Percentiles rank a stretch among this genome's conserved stretches.
Evolutionary conservation across 495 filamentous ascomycete genomes (phyloP).

Genomic region (Thermothielavioides terrestris): DNA sequence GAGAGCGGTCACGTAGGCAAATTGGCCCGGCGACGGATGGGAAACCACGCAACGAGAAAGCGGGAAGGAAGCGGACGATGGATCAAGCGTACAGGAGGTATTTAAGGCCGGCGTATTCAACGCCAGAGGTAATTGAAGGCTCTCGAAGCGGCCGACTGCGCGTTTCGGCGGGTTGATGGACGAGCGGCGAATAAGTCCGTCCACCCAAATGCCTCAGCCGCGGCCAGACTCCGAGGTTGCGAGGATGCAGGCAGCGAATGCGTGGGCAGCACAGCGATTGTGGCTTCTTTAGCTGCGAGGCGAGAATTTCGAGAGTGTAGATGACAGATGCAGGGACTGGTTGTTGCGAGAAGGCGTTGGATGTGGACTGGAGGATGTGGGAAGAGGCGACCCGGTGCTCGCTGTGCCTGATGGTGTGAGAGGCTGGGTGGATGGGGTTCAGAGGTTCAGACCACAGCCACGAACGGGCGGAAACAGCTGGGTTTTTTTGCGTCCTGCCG

Average conservation of each 20-base stretch:
- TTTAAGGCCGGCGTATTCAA: background rate
- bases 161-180: slow-evolving; percentile 5
- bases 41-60: background rate
- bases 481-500: slow-evolving; percentile 18
- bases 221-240: slow-evolving; percentile 9
- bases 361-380: slow-evolving; percentile 12
- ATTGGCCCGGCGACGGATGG: background rate
- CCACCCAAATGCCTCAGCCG: slow-evolving; percentile 29
- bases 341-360: slow-evolving; percentile 1
- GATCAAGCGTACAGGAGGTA: background rate
- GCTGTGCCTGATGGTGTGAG: slow-evolving; percentile 24
- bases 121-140: no score
- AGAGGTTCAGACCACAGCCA: no score
- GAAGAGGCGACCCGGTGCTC: no score
- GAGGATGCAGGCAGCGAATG: no score
- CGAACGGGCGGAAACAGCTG: no score
- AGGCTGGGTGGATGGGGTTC: slow-evolving; percentile 23
- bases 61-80: background rate
- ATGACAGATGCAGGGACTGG: slow-evolving; percentile 2
- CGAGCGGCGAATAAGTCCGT: slow-evolving; percentile 16
- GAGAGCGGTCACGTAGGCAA: background rate
- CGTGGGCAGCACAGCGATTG: background rate
- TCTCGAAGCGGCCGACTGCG: background rate
- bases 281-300: background rate
- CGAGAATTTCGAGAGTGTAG: background rate